These are phyloP conservation scores for Schizophyllum amplum DNA, from an alignment of 1,284 basidiomycete genomes.

Conservation along the genomic window DNA sequence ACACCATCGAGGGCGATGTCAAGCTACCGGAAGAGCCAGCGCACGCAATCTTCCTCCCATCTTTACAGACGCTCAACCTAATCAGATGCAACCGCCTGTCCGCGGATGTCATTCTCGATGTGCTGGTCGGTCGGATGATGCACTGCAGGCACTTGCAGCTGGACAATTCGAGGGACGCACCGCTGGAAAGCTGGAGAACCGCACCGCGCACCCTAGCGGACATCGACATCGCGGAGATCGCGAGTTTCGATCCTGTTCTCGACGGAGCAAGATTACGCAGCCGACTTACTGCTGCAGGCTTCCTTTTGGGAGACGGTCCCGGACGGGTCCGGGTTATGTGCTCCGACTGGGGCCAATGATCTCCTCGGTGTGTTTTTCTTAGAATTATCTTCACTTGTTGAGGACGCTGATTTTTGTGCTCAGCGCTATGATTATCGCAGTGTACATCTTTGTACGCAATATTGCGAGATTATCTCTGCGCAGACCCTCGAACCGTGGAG, in stretches of 20 bases:
- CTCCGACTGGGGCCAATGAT: not conserved
- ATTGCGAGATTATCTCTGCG: too few species aligned
- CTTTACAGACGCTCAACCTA: not conserved
- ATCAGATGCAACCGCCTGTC: not conserved
- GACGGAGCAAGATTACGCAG: not conserved
- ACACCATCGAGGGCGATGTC: not conserved
- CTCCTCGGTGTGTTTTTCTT: not conserved
- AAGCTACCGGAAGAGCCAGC: not conserved
- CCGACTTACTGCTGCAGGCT: not conserved
- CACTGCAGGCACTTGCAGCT: not conserved
- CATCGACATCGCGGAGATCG: not conserved
- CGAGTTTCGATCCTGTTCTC: not conserved
- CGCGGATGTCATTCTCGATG: not conserved
- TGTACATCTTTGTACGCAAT: too few species aligned
- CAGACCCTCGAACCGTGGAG: too few species aligned
- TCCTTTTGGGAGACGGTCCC: not conserved
- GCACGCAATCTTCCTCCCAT: not conserved
- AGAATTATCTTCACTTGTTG: too few species aligned
- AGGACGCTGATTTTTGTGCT: too few species aligned
- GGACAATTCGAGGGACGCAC: too few species aligned
- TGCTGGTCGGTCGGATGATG: not conserved
- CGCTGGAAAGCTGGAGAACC: not conserved
- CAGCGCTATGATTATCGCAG: too few species aligned
- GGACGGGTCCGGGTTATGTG: not conserved
- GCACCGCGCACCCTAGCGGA: not conserved